Percentiles rank a stretch among this genome's conserved stretches.
These are phyloP conservation scores for Phlebiopsis flavidoalba DNA, from an alignment of 768 basidiomycete species.

Conservation along the genomic window DNA sequence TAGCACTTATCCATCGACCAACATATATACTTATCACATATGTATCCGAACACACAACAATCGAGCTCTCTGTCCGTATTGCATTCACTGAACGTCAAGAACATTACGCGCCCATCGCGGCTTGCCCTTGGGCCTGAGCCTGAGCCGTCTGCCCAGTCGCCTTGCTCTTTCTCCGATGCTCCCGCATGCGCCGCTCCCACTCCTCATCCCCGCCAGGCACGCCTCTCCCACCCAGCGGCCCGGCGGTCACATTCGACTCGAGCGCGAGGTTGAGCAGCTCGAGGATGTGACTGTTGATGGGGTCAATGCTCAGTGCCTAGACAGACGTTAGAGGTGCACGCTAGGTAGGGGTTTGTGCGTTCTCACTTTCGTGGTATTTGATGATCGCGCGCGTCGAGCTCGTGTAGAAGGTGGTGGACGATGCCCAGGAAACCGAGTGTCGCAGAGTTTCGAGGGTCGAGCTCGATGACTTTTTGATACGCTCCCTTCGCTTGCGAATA, in stretches of 20 bases:
- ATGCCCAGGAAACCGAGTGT: slow-evolving; percentile 90
- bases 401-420: slow-evolving; percentile 70
- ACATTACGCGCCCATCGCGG: not conserved
- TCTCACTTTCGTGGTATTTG: slow-evolving; percentile 86
- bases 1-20: not conserved
- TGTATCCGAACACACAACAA: not conserved
- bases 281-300: slow-evolving; percentile 74
- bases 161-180: slow-evolving; percentile 21
- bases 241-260: slow-evolving; percentile 32
- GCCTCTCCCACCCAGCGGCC: slow-evolving; percentile 12
- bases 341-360: not conserved
- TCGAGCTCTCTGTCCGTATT: not conserved
- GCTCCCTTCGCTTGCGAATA: slow-evolving; percentile 61
- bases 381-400: slow-evolving; percentile 79
- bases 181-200: slow-evolving; percentile 25
- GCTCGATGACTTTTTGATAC: slow-evolving; percentile 77
- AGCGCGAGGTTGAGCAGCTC: slow-evolving; percentile 81
- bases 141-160: not conserved
- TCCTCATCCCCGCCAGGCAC: slow-evolving; percentile 18
- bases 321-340: not conserved
- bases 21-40: not conserved
- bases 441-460: slow-evolving; percentile 79
- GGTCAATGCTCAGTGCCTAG: slow-evolving; percentile 76
- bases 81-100: not conserved
- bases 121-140: not conserved